These are phyloP conservation scores for Chaetomium sp. DNA, from an alignment of 2,329 filamentous ascomycete species.

Conservation along the genomic window DNA sequence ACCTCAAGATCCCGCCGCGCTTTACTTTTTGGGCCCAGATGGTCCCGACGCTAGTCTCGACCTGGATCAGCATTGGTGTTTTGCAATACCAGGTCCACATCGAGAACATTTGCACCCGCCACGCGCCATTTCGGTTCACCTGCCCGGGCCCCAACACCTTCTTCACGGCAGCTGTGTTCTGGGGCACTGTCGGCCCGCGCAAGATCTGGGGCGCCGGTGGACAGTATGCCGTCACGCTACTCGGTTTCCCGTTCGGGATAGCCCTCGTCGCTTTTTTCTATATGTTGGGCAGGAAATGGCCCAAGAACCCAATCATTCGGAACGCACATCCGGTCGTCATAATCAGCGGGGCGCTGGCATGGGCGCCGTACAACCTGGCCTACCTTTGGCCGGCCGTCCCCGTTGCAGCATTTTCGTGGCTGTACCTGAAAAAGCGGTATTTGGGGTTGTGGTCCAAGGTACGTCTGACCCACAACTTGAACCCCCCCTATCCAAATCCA, in stretches of 20 bases:
- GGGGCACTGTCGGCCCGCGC: constrained; percentile 62
- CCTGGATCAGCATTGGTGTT: constrained; percentile 43
- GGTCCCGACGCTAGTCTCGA: constrained; percentile 42
- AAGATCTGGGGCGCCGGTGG: constrained; percentile 52
- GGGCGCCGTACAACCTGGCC: constrained; percentile 46
- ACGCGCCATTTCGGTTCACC: constrained; percentile 56
- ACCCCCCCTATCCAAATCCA: no score
- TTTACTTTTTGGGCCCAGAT: constrained; percentile 44
- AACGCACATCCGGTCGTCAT: constrained; percentile 47
- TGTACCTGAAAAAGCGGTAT: constrained; percentile 43
- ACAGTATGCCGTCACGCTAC: constrained; percentile 51
- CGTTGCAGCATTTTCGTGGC: constrained; percentile 46
- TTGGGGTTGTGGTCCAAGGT: constrained; percentile 37
- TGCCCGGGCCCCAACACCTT: constrained; percentile 62
- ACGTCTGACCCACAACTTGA: constrained; percentile 2
- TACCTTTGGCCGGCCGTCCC: constrained; percentile 50
- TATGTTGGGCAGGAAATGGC: constrained; percentile 40
- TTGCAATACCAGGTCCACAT: constrained; percentile 50
- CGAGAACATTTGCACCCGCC: constrained; percentile 51
- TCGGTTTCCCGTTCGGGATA: constrained; percentile 55
- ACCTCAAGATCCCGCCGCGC: constrained; percentile 41
- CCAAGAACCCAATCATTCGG: constrained; percentile 40
- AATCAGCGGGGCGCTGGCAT: constrained; percentile 41
- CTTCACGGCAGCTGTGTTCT: constrained; percentile 62
- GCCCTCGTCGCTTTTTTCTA: constrained; percentile 43